Evolutionary conservation across 345 rosid genomes (phyloP).

Genomic region (Dovyalis caffra): DNA sequence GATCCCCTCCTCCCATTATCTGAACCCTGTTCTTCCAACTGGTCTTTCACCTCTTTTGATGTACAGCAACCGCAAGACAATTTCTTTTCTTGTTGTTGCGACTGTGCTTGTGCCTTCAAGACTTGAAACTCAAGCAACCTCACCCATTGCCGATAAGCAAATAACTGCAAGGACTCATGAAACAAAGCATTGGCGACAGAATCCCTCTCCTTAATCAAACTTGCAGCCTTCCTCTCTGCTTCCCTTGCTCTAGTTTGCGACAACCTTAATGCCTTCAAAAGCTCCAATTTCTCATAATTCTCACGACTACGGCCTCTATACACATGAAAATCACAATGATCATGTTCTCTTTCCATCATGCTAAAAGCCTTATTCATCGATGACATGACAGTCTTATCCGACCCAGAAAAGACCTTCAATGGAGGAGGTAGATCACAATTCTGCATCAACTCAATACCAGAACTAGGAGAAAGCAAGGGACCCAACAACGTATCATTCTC

Average conservation of each 20-base stretch:
- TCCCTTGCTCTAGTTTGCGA: slow-evolving; percentile 70
- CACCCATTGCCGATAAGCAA: slow-evolving; percentile 49
- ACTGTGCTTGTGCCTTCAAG: slow-evolving; percentile 24
- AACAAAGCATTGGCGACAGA: slow-evolving; percentile 31
- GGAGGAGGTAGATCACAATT: slow-evolving; percentile 69
- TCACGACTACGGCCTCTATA: slow-evolving; percentile 4
- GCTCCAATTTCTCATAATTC: slow-evolving; percentile 38
- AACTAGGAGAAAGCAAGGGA: slow-evolving; percentile 16
- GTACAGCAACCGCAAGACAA: not conserved
- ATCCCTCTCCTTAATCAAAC: slow-evolving; percentile 43
- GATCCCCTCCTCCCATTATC: slow-evolving; percentile 10
- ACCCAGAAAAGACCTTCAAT: slow-evolving; percentile 38
- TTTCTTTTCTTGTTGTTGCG: slow-evolving; percentile 5
- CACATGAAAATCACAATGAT: not conserved
- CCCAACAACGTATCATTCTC: slow-evolving; percentile 32
- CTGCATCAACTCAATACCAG: slow-evolving; percentile 20
- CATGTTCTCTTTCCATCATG: slow-evolving; percentile 3
- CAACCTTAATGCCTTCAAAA: slow-evolving; percentile 56
- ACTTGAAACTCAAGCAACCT: slow-evolving; percentile 52
- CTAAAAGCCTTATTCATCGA: slow-evolving; percentile 21
- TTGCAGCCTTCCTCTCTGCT: slow-evolving; percentile 50
- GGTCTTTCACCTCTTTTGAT: not conserved
- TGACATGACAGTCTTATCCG: slow-evolving; percentile 24
- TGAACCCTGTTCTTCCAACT: not conserved
- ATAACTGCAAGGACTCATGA: slow-evolving; percentile 39